Conservation (phyloP, 1,284 basidiomycete genomes). For the Moniliella sp. region DNA sequence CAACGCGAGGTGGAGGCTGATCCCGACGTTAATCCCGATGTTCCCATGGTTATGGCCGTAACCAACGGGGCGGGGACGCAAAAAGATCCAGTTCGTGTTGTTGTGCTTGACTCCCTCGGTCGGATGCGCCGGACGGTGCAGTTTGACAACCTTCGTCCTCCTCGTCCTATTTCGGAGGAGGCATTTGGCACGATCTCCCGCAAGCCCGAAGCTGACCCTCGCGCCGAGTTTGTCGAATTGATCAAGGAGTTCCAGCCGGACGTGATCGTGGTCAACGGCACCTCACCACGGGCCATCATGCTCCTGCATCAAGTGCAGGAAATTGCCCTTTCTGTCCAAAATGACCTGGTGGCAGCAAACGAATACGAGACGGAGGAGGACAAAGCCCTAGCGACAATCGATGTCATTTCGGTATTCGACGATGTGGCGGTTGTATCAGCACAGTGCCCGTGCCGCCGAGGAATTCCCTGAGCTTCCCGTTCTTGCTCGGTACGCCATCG, state of each 20-base stretch:
- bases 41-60: constrained; percentile 65
- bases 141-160: constrained; percentile 41
- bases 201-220: constrained; percentile 9
- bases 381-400: constrained; percentile 6
- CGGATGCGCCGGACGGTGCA: constrained; percentile 48
- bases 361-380: constrained; percentile 11
- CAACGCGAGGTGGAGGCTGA: constrained; percentile 6
- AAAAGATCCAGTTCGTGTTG: constrained; percentile 63
- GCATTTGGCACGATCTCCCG: not conserved
- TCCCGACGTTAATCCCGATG: constrained; percentile 44
- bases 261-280: constrained; percentile 61
- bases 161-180: not conserved
- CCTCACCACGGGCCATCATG: constrained; percentile 47
- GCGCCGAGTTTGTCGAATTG: constrained; percentile 53
- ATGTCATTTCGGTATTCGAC: constrained; percentile 59
- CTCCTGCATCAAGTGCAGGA: constrained; percentile 47
- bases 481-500: constrained; percentile 80
- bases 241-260: constrained; percentile 62
- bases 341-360: too few relatives aligned
- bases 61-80: constrained; percentile 69
- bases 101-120: constrained; percentile 48
- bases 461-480: constrained; percentile 61
- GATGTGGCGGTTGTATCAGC: constrained; percentile 87
- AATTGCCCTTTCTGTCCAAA: too few relatives aligned
- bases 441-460: constrained; percentile 55